phyloP scores from a whole-genome alignment of 768 basidiomycete genomes.

The Tulasnella sp. region DNA sequence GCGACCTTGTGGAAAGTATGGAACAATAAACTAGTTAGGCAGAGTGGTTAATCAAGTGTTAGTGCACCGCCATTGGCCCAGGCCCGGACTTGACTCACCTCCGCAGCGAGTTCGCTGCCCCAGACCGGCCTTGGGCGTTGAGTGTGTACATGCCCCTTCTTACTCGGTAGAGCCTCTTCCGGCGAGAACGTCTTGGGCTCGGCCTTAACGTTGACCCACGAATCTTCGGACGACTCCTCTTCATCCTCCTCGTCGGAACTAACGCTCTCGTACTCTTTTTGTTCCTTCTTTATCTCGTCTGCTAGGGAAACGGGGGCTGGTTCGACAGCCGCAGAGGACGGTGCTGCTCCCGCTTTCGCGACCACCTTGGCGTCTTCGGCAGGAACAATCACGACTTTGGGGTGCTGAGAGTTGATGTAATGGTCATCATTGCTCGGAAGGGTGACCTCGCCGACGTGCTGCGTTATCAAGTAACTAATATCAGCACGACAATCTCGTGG shows the following conservation, averaged over 20 bases:
- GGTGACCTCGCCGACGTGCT: constrained; percentile 62
- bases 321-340: constrained; percentile 10
- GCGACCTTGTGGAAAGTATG: constrained; percentile 47
- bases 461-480: background rate
- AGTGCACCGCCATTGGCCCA: constrained; percentile 9
- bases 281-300: background rate
- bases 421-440: constrained; percentile 33
- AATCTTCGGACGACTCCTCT: background rate
- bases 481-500: background rate
- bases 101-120: constrained; percentile 35
- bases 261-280: background rate
- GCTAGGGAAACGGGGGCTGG: constrained; percentile 3
- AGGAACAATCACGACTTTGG: constrained; percentile 36
- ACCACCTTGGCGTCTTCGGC: constrained; percentile 30
- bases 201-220: background rate
- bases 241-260: constrained; percentile 1
- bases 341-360: constrained; percentile 24
- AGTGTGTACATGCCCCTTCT: background rate
- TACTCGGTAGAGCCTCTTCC: background rate
- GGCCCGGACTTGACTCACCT: background rate
- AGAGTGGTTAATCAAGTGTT: constrained; percentile 23
- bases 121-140: constrained; percentile 36
- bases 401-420: constrained; percentile 16
- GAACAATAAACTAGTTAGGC: constrained; percentile 45
- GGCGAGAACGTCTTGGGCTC: background rate